A percentile compares a stretch with the other conserved stretches of the same genome.
phyloP scores from a whole-genome alignment of 176 grass and related monocot species.

The Eleusine coracana region DNA sequence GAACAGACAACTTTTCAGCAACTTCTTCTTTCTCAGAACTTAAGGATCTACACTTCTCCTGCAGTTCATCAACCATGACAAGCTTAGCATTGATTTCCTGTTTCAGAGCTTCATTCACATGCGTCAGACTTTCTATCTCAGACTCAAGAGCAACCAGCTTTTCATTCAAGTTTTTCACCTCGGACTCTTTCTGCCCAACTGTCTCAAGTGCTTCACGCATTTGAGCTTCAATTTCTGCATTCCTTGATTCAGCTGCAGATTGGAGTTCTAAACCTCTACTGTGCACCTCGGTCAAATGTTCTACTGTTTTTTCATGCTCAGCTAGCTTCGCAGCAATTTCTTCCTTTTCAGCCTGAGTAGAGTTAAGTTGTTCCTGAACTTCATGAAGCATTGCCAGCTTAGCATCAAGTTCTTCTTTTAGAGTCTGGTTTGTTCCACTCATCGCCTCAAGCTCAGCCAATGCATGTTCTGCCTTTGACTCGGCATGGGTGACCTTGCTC shows the following conservation, averaged over 20 bases:
- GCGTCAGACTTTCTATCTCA: constrained; percentile 49
- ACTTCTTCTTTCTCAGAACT: constrained; percentile 56
- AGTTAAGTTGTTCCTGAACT: constrained; percentile 60
- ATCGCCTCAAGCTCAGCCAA: constrained; percentile 55
- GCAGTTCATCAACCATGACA: constrained; percentile 52
- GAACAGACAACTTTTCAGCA: constrained; percentile 43
- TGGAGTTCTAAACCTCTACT: constrained; percentile 58
- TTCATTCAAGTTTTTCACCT: constrained; percentile 67
- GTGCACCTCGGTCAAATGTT: constrained; percentile 56
- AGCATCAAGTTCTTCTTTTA: constrained; percentile 74
- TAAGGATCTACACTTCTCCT: constrained; percentile 42
- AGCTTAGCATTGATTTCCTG: constrained; percentile 53
- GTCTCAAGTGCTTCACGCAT: constrained; percentile 51
- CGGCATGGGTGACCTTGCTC: constrained; percentile 50
- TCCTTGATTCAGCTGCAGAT: constrained; percentile 52
- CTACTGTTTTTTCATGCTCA: constrained; percentile 52
- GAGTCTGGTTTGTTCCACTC: constrained; percentile 45
- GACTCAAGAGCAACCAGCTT: constrained; percentile 70
- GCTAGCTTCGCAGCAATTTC: constrained; percentile 47
- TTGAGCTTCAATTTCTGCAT: constrained; percentile 58
- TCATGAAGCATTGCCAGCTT: constrained; percentile 59
- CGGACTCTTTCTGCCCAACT: constrained; percentile 55
- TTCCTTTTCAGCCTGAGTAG: constrained; percentile 57
- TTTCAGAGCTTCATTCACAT: constrained; percentile 64
- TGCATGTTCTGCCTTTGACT: constrained; percentile 56